A percentile compares a stretch with the other conserved stretches of the same genome.
phyloP scores from a whole-genome alignment of 331 rosid species.

The Quercus tomentella region DNA sequence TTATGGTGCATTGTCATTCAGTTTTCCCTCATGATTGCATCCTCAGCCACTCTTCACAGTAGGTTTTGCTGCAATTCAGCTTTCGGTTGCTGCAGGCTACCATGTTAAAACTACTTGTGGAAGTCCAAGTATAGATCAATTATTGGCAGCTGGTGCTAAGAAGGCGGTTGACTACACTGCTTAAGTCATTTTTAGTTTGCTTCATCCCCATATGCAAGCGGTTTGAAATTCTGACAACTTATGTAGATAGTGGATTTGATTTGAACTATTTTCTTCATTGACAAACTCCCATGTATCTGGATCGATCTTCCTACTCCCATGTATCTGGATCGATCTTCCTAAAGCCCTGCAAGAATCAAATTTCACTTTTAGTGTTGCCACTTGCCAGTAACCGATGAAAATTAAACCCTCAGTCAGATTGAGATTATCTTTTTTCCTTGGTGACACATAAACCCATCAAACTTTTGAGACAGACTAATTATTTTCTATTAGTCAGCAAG shows the following conservation, averaged over 20 bases:
- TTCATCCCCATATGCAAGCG: conserved; percentile 5
- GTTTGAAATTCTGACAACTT: background rate
- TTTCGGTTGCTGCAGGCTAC: conserved; percentile 81
- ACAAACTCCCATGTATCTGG: no score
- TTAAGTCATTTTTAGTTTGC: conserved; percentile 51
- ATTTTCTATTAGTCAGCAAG: no score
- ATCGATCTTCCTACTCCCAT: no score
- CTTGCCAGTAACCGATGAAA: no score
- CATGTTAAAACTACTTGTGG: conserved; percentile 80
- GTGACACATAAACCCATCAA: no score
- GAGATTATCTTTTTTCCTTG: no score
- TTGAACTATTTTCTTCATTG: background rate
- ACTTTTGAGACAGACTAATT: no score
- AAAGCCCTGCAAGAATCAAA: no score
- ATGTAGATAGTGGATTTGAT: background rate
- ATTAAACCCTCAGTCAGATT: no score
- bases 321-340: no score
- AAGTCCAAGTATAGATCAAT: conserved; percentile 56
- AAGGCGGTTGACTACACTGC: conserved; percentile 79
- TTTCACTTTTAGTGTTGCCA: no score
- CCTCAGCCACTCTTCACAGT: conserved; percentile 37
- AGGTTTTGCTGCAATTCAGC: conserved; percentile 80
- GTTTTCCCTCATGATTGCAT: conserved; percentile 9
- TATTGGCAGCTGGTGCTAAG: conserved; percentile 81
- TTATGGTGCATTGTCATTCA: background rate